These are phyloP conservation scores for Quercus parvula DNA, from an alignment of 306 rosid genomes.

Conservation along the genomic window DNA sequence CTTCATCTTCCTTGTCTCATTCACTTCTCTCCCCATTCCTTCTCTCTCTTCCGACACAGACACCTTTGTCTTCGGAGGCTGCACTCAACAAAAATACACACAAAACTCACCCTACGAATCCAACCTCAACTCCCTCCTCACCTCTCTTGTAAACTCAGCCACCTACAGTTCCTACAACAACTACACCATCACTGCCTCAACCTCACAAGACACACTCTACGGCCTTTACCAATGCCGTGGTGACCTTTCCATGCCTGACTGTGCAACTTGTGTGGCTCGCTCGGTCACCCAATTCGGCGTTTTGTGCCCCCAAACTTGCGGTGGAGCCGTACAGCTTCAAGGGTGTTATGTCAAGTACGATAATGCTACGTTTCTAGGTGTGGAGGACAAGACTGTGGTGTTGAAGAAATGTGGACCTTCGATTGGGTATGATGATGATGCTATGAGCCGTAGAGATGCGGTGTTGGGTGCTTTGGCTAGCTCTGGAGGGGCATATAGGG, in stretches of 20 bases:
- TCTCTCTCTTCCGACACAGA: constrained; percentile 40
- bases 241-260: constrained; percentile 85
- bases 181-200: constrained; percentile 58
- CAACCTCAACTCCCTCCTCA: constrained; percentile 81
- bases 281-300: constrained; percentile 44
- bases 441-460: constrained; percentile 47
- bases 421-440: constrained; percentile 40
- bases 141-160: constrained; percentile 85
- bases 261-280: constrained; percentile 62
- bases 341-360: constrained; percentile 90
- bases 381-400: constrained; percentile 74
- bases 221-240: constrained; percentile 96
- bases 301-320: constrained; percentile 49
- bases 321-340: constrained; percentile 74
- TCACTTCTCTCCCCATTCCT: background rate
- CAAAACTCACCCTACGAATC: constrained; percentile 63
- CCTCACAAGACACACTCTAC: constrained; percentile 40
- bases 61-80: constrained; percentile 72
- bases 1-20: background rate
- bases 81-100: constrained; percentile 63
- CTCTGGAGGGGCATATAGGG: constrained; percentile 57
- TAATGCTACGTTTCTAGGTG: constrained; percentile 59
- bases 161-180: constrained; percentile 85
- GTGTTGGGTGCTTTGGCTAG: constrained; percentile 43
- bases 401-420: constrained; percentile 80